Base-by-base conservation (phyloP, 139 green algal species). In the Chlorella sp. region DNA sequence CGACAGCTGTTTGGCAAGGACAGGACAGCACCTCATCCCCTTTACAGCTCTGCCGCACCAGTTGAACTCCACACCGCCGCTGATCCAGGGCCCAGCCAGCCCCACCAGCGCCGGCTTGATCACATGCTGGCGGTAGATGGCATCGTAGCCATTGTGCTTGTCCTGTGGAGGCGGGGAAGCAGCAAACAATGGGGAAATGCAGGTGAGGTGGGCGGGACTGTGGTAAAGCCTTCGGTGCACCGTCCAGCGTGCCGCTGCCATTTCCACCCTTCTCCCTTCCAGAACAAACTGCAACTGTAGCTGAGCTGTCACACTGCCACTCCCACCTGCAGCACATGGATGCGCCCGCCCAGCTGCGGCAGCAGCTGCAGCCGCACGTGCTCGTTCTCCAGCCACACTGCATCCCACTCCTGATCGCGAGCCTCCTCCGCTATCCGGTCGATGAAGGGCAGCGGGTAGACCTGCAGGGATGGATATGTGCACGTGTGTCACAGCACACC, bases 1-100 rank as follows among this genome's bases (percentile, higher is more conserved):
- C n/a, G n/a, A n/a, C n/a, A n/a, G n/a, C n/a, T n/a, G n/a, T n/a
- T n/a, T n/a, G n/a, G n/a, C n/a, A n/a, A n/a, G n/a, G n/a, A n/a
- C n/a, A n/a, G n/a, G n/a, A n/a, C n/a, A n/a, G n/a, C n/a, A n/a
- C n/a, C n/a, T n/a, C n/a, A n/a, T n/a, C n/a, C n/a, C n/a, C n/a
- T n/a, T n/a, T n/a, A n/a, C n/a, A n/a, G n/a, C 71, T 13, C 23
- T 25, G 25, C 25, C 41, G 21, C 39, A 62, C 71, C 74, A 81
- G 20, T 81, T 81, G 74, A 81, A 81, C 32, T 81, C 74, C 51
- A 81, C 74, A 5, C 74, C 74, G 30, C 74, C 74, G n/a, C 30
- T 55, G 55, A 81, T 81, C 74, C 74, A 81, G 30, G 74, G 74
- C 2, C 74, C 74, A 36, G 74, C 47, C 51, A 81, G 74, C 4